Percentiles rank a stretch among this genome's conserved stretches.
These are phyloP conservation scores for Monosporascus sp. DNA, from an alignment of 2,329 filamentous ascomycete species.

Conservation along the genomic window DNA sequence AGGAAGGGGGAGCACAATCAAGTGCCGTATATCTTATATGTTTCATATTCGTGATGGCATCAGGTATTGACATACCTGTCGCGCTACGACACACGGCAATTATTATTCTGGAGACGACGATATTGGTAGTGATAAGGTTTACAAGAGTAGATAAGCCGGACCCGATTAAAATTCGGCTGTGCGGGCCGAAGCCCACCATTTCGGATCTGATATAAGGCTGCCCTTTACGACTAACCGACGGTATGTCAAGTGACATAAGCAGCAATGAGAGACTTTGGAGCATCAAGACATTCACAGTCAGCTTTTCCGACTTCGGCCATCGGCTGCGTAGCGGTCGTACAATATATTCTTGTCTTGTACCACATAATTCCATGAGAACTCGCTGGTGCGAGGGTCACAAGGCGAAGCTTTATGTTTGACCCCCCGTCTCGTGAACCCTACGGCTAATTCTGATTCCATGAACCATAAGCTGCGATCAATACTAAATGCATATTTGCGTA, in stretches of 20 bases:
- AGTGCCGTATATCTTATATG: too few relatives aligned
- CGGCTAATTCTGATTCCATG: conserved; percentile 1
- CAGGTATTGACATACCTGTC: too few relatives aligned
- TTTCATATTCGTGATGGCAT: too few relatives aligned
- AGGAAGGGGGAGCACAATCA: too few relatives aligned
- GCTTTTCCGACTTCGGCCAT: neutral
- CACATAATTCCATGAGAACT: neutral
- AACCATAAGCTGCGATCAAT: neutral
- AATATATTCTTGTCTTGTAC: too few relatives aligned
- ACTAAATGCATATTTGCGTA: neutral
- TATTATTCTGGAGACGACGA: too few relatives aligned
- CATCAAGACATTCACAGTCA: neutral
- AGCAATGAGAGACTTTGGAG: neutral
- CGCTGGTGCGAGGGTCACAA: neutral
- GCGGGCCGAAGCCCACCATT: neutral
- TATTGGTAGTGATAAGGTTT: too few relatives aligned
- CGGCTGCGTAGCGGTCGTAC: too few relatives aligned
- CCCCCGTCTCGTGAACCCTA: neutral
- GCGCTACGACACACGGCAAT: too few relatives aligned
- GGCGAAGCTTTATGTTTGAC: neutral
- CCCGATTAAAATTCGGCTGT: neutral
- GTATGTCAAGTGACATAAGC: neutral
- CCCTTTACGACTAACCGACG: too few relatives aligned
- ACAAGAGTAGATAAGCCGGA: neutral
- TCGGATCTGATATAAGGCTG: neutral